phyloP scores from a whole-genome alignment of 768 basidiomycete species.

The Tephrocybe rancida region DNA sequence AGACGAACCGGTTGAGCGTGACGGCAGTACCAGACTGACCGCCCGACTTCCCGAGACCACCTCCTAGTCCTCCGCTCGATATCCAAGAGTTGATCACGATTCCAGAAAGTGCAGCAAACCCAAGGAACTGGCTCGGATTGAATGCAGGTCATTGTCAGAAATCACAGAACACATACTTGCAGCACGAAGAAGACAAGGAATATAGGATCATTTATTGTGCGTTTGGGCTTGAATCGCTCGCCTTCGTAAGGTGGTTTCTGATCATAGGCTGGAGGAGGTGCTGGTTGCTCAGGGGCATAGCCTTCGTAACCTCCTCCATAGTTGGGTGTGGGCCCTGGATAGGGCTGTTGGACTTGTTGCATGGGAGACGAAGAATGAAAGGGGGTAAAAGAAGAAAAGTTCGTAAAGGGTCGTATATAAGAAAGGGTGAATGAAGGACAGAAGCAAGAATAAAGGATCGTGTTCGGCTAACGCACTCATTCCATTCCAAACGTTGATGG shows the following conservation, averaged over 20 bases:
- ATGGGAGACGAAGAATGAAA: not conserved
- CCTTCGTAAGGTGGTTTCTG: conserved; percentile 61
- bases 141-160: not conserved
- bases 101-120: conserved; percentile 69
- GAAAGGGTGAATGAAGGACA: not conserved
- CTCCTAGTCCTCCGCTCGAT: conserved; percentile 66
- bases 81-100: conserved; percentile 67
- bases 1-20: conserved; percentile 65
- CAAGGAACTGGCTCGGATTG: conserved; percentile 51
- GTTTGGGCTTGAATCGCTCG: conserved; percentile 70
- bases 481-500: not conserved
- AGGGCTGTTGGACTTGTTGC: conserved; percentile 24
- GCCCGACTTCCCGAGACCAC: conserved; percentile 68
- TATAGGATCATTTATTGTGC: conserved; percentile 70
- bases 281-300: conserved; percentile 23
- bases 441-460: not conserved
- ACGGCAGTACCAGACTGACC: conserved; percentile 55
- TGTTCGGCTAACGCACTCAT: not conserved
- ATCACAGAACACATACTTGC: conserved; percentile 42
- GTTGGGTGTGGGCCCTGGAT: conserved; percentile 42
- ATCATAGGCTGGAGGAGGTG: conserved; percentile 23
- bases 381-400: not conserved
- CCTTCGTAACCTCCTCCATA: conserved; percentile 29
- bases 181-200: conserved; percentile 74
- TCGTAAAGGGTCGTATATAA: conserved; percentile 2